phyloP scores from a whole-genome alignment of 176 grass and related monocot species.

The Phoenix roebelenii region DNA sequence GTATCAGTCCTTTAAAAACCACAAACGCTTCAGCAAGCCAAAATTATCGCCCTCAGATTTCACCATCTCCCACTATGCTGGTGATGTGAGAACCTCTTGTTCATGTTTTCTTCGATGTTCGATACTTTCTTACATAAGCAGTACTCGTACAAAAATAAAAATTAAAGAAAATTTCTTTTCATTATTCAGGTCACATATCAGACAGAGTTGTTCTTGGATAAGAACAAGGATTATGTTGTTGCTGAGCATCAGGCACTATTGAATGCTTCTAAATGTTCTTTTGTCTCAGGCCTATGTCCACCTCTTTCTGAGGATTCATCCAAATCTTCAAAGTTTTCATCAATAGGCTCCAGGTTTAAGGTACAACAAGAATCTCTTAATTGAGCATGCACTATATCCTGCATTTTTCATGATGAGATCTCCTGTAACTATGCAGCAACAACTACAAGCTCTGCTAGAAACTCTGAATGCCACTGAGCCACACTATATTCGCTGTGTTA shows the following conservation, averaged over 20 bases:
- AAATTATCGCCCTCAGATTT: slow-evolving; percentile 91
- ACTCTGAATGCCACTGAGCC: slow-evolving; percentile 87
- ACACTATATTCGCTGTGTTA: slow-evolving; percentile 97
- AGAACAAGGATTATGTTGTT: slow-evolving; percentile 99
- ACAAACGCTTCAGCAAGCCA: slow-evolving; percentile 81
- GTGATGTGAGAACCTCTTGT: slow-evolving; percentile 58
- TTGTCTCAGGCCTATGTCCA: slow-evolving; percentile 75
- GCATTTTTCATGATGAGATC: too few species aligned
- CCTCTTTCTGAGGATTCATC: slow-evolving; percentile 61
- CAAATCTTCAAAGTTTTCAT: slow-evolving; percentile 99
- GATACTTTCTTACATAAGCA: not conserved
- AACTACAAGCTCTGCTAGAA: slow-evolving; percentile 90
- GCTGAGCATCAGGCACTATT: slow-evolving; percentile 90
- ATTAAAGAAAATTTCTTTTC: too few species aligned
- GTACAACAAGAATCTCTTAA: slow-evolving; percentile 15
- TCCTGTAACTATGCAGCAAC: slow-evolving; percentile 55
- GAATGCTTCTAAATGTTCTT: slow-evolving; percentile 69
- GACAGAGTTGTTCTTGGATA: slow-evolving; percentile 86
- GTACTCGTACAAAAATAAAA: too few species aligned
- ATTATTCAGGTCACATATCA: slow-evolving; percentile 87
- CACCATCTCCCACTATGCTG: slow-evolving; percentile 91
- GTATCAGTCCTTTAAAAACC: slow-evolving; percentile 89
- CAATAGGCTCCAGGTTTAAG: slow-evolving; percentile 95
- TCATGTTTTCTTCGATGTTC: slow-evolving; percentile 9
- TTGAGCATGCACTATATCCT: too few species aligned